Evolutionary conservation across 2,329 filamentous ascomycete genomes (phyloP).

Genomic region (Colletotrichum karsti): DNA sequence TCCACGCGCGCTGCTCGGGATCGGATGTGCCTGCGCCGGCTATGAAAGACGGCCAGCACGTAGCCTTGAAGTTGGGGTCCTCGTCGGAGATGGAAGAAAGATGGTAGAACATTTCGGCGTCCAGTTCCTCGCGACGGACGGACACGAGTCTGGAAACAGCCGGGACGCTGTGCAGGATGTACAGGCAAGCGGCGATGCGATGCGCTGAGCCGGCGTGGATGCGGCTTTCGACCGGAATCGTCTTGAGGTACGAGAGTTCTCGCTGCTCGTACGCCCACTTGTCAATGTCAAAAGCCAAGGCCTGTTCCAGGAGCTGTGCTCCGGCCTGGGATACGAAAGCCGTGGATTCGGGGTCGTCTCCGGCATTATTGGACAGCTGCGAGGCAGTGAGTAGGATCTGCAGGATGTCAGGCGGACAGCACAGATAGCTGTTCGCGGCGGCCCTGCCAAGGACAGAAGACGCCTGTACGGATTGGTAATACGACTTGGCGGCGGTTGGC

Average conservation of each 20-base stretch:
- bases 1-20: slow-evolving; percentile 53
- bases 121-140: slow-evolving; percentile 43
- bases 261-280: slow-evolving; percentile 49
- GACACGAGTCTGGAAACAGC: slow-evolving; percentile 38
- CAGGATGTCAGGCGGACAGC: slow-evolving; percentile 53
- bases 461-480: slow-evolving; percentile 47
- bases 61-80: slow-evolving; percentile 64
- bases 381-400: slow-evolving; percentile 53
- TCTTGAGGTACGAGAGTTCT: slow-evolving; percentile 42
- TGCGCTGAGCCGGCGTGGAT: slow-evolving; percentile 52
- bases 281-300: slow-evolving; percentile 49
- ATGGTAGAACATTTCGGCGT: slow-evolving; percentile 54
- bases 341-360: slow-evolving; percentile 35
- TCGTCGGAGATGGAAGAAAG: slow-evolving; percentile 55
- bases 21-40: slow-evolving; percentile 60
- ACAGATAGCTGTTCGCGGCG: slow-evolving; percentile 55
- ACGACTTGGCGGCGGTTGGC: slow-evolving; percentile 37
- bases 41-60: slow-evolving; percentile 65
- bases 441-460: slow-evolving; percentile 47
- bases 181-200: slow-evolving; percentile 54
- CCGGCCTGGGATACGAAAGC: slow-evolving; percentile 41
- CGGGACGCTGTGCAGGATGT: slow-evolving; percentile 51
- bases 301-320: slow-evolving; percentile 44
- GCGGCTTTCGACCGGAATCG: slow-evolving; percentile 44
- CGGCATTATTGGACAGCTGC: slow-evolving; percentile 43